Base-by-base conservation (phyloP, 148 eudicot species). In the Amaranthus cruentus region DNA sequence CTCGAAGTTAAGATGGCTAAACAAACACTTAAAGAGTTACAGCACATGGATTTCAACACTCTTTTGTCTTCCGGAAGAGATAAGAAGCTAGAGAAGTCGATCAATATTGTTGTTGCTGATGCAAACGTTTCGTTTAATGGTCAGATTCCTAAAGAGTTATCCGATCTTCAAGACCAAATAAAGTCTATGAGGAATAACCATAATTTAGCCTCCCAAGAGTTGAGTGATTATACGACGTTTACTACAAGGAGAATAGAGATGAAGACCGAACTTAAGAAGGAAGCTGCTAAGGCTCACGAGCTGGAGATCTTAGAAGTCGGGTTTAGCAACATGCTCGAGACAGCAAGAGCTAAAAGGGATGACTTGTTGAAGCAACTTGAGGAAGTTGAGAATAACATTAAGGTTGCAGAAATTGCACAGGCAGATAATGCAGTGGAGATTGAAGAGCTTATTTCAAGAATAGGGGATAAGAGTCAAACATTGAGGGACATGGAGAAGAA, bases 1-100 rank as follows among this genome's bases (percentile, higher is more conserved):
- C 62, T 84, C 47, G 87, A 84, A 62, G 75, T 84, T 46, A 80
- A 50, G 51, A 84, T 81, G 82, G 84, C 87, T 3, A 81, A 84
- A 70, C 81, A 84, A 62, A 79, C 80, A 68, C 76, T 84, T 4
- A 67, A 70, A 47, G 87, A 84, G 47, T 47, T 79, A 6, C 62
- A 15, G 4, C 47, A 73, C 49, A 47, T 81, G 14, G 76, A 81
- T 47, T 79, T 78, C 58, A 58, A 62, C 1, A 57, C 75, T 0
- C 10, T 81, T 63, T 62, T 73, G 42, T 65, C 80, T 2, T 69
- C 78, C 0, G 81, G 74, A 4, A 64, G 78, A 44, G 81, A 76
- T 44, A 73, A 73, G 44, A 78, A 80, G 71, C 14, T 81, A 8
- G 74, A 78, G 18, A 77, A 84, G 53, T 80, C 84, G 9, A 54